Conservation (phyloP, 1,284 basidiomycete genomes). For the Singerocomus inundabilis region DNA sequence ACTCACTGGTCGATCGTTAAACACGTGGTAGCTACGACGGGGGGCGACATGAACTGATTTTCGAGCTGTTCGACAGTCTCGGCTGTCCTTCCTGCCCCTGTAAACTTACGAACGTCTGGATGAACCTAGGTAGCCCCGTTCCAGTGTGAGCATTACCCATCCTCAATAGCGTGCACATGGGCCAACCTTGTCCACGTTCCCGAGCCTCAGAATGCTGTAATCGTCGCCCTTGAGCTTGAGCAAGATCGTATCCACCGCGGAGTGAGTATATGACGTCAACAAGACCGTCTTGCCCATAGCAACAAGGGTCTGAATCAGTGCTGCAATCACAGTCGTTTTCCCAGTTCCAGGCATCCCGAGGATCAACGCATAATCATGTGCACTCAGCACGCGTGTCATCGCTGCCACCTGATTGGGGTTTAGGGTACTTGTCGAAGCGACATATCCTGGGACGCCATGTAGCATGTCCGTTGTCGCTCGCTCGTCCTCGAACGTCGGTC, state of each 20-base stretch:
- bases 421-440: conserved; percentile 39
- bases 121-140: conserved; percentile 57
- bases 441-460: conserved; percentile 24
- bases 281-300: conserved; percentile 83
- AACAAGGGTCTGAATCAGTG: conserved; percentile 81
- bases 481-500: conserved; percentile 60
- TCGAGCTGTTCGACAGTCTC: conserved; percentile 78
- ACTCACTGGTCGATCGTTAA: conserved; percentile 89
- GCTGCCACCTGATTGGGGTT: conserved; percentile 79
- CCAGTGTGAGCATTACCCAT: conserved; percentile 3
- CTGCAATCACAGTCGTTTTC: conserved; percentile 94
- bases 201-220: conserved; percentile 80
- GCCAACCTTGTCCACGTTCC: conserved; percentile 86
- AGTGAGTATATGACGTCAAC: conserved; percentile 93
- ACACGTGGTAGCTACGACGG: conserved; percentile 95
- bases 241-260: conserved; percentile 94
- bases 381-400: conserved; percentile 71
- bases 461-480: conserved; percentile 24
- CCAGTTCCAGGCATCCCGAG: conserved; percentile 99
- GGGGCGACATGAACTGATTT: conserved; percentile 77
- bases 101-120: conserved; percentile 71
- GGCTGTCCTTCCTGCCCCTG: conserved; percentile 57
- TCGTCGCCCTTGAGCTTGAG: conserved; percentile 71
- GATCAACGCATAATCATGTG: conserved; percentile 88
- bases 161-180: not conserved